Evolutionary conservation across 306 rosid genomes (phyloP).

Genomic region (Gynostemma pentaphyllum): DNA sequence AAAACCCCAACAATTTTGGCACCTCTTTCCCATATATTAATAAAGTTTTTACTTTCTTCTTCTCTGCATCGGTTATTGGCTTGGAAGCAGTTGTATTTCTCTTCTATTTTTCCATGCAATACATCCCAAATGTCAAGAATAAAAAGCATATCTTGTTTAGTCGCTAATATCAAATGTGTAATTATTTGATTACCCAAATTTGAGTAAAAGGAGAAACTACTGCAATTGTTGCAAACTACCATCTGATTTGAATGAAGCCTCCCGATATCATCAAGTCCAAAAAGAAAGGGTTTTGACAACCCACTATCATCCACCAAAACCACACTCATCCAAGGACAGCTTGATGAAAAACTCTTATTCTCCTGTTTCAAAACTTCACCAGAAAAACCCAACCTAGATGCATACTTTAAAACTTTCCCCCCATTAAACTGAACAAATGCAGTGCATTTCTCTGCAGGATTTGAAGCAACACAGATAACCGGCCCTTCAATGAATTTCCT

Average conservation of each 20-base stretch:
- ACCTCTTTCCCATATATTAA: slow-evolving; percentile 91
- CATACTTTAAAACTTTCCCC: slow-evolving; percentile 53
- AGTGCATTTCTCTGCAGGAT: slow-evolving; percentile 41
- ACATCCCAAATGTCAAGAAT: slow-evolving; percentile 57
- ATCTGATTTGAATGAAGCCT: slow-evolving; percentile 59
- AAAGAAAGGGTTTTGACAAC: slow-evolving; percentile 41
- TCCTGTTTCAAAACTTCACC: slow-evolving; percentile 38
- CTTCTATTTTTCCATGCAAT: slow-evolving; percentile 41
- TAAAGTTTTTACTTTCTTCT: slow-evolving; percentile 39
- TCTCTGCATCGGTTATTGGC: slow-evolving; percentile 33
- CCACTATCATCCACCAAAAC: slow-evolving; percentile 36
- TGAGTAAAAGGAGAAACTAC: slow-evolving; percentile 77
- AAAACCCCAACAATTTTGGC: slow-evolving; percentile 75
- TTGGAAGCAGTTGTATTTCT: slow-evolving; percentile 37
- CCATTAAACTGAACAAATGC: slow-evolving; percentile 68
- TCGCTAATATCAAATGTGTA: slow-evolving; percentile 64
- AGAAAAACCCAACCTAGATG: slow-evolving; percentile 32
- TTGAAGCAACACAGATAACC: slow-evolving; percentile 43
- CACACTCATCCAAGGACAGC: slow-evolving; percentile 80
- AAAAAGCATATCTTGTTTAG: slow-evolving; percentile 80
- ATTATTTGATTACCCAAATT: slow-evolving; percentile 61
- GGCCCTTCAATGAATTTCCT: slow-evolving; percentile 41
- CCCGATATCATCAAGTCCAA: slow-evolving; percentile 76
- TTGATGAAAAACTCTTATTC: slow-evolving; percentile 41
- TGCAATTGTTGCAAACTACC: slow-evolving; percentile 74